phyloP scores from a whole-genome alignment of 2,329 filamentous ascomycete species.

The Aspergillus latus region DNA sequence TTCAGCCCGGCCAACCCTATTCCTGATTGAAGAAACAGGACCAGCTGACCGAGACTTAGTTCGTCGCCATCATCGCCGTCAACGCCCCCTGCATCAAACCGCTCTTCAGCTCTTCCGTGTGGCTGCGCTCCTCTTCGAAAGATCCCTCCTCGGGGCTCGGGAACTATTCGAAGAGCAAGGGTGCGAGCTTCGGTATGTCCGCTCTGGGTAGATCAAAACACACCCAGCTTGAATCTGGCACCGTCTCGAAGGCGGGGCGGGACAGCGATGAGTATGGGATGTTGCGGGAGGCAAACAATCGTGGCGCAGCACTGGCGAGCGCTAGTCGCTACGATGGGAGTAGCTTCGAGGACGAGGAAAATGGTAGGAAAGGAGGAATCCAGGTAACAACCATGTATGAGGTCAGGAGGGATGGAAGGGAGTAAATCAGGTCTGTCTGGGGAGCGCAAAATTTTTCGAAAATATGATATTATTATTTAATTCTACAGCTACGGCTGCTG shows the following conservation, averaged over 20 bases:
- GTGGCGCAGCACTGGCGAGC: not conserved
- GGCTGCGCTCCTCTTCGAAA: conserved; percentile 18
- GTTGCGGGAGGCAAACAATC: conserved; percentile 1
- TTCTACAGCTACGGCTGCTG: too few species aligned
- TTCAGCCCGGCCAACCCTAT: not conserved
- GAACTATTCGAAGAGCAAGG: not conserved
- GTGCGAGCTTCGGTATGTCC: conserved; percentile 13
- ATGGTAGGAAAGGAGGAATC: conserved; percentile 17
- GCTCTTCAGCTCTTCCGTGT: conserved; percentile 33
- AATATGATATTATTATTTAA: too few species aligned
- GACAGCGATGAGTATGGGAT: conserved; percentile 17
- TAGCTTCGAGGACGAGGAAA: conserved; percentile 16
- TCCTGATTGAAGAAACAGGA: not conserved
- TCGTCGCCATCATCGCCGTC: conserved; percentile 47
- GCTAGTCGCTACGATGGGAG: conserved; percentile 2
- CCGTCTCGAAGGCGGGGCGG: conserved; percentile 1
- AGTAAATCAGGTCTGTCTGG: not conserved
- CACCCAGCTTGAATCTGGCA: conserved; percentile 7
- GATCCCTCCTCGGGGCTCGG: conserved; percentile 6
- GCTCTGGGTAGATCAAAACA: conserved; percentile 10
- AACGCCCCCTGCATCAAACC: conserved; percentile 47
- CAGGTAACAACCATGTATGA: conserved; percentile 25
- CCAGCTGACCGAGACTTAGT: conserved; percentile 25
- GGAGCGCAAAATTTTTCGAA: too few species aligned
- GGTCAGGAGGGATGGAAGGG: conserved; percentile 9